Evolutionary conservation across 2,329 filamentous ascomycete species (phyloP).

Genomic region (Tolypocladium capitatum): DNA sequence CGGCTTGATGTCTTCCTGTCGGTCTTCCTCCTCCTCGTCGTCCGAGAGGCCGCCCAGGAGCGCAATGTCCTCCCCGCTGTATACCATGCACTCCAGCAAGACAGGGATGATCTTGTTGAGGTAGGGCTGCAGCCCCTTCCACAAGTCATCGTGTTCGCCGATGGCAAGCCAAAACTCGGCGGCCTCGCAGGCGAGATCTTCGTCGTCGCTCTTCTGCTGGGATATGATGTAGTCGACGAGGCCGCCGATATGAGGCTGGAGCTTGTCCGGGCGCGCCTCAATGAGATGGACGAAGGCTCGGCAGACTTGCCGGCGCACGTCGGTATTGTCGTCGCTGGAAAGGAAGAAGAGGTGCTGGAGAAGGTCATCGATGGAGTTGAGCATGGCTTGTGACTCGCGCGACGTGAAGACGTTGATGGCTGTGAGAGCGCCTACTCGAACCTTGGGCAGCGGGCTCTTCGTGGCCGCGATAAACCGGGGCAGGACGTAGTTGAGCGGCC

Average conservation of each 20-base stretch:
- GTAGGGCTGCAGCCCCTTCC: slow-evolving; percentile 62
- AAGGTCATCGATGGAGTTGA: slow-evolving; percentile 68
- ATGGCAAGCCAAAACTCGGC: slow-evolving; percentile 96
- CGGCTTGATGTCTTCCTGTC: slow-evolving; percentile 81
- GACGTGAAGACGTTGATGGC: slow-evolving; percentile 88
- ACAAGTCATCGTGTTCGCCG: slow-evolving; percentile 73
- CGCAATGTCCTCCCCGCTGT: slow-evolving; percentile 84
- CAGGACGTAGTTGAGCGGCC: slow-evolving; percentile 76
- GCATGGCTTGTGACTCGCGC: slow-evolving; percentile 68
- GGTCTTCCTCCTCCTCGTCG: slow-evolving; percentile 85
- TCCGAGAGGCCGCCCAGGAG: slow-evolving; percentile 72
- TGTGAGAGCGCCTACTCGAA: slow-evolving; percentile 66
- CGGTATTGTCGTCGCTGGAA: slow-evolving; percentile 60
- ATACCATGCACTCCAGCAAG: slow-evolving; percentile 88
- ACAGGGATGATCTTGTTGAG: slow-evolving; percentile 80
- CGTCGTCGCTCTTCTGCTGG: slow-evolving; percentile 78
- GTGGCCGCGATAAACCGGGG: slow-evolving; percentile 86
- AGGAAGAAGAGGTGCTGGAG: slow-evolving; percentile 73
- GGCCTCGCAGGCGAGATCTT: slow-evolving; percentile 83
- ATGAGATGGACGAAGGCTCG: slow-evolving; percentile 86
- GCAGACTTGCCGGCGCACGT: slow-evolving; percentile 87
- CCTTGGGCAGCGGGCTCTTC: slow-evolving; percentile 58
- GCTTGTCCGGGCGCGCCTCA: slow-evolving; percentile 79
- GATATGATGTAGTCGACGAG: slow-evolving; percentile 86
- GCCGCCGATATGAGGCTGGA: slow-evolving; percentile 74